Evolutionary conservation across 768 basidiomycete genomes (phyloP).

Genomic region (Kwoniella sp.): DNA sequence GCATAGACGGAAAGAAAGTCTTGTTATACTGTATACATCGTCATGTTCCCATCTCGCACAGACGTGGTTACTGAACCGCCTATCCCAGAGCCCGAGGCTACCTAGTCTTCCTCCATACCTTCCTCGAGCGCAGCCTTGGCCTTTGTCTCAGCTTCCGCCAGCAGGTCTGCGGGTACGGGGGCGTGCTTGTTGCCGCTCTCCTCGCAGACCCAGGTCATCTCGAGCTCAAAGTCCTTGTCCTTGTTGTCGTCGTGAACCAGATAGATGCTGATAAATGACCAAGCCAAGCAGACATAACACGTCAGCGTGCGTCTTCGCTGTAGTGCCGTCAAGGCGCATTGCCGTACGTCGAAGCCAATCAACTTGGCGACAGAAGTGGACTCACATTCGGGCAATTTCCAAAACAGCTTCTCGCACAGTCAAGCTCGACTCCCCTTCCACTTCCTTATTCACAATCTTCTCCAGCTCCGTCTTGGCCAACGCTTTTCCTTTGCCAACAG

Average conservation of each 20-base stretch:
- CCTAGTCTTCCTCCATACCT: slow-evolving; percentile 57
- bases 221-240: slow-evolving; percentile 97
- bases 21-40: neutral
- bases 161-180: slow-evolving; percentile 80
- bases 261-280: slow-evolving; percentile 70
- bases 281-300: neutral
- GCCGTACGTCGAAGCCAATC: neutral
- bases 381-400: slow-evolving; percentile 94
- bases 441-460: slow-evolving; percentile 81
- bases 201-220: slow-evolving; percentile 92
- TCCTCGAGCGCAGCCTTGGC: slow-evolving; percentile 83
- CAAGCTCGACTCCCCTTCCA: slow-evolving; percentile 54
- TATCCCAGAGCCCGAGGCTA: neutral
- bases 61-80: neutral
- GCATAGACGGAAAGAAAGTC: slow-evolving; percentile 2
- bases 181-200: slow-evolving; percentile 79
- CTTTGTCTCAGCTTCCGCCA: slow-evolving; percentile 79
- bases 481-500: slow-evolving; percentile 97
- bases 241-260: slow-evolving; percentile 96
- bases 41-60: slow-evolving; percentile 1
- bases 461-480: slow-evolving; percentile 97
- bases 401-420: slow-evolving; percentile 80
- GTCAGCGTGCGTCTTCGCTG: neutral
- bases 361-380: too few relatives aligned
- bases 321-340: neutral